Evolutionary conservation across 768 basidiomycete genomes (phyloP), one percentile per base, ranked within the genome.

Genomic region (Tricholomella constricta): DNA sequence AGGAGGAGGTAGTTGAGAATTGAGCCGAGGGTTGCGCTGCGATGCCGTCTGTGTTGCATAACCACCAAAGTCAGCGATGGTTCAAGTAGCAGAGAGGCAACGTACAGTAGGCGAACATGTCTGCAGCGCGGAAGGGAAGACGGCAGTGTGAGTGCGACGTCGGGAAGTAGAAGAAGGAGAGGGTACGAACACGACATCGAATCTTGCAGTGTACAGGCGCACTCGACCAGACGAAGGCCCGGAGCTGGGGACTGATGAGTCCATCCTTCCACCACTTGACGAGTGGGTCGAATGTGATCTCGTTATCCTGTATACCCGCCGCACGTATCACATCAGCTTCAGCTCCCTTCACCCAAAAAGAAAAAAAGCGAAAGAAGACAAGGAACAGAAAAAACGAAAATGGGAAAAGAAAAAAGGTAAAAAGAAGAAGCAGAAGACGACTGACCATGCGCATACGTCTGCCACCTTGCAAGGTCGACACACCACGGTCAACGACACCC

Each of bases 381-480:
- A n/a, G n/a, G n/a, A n/a, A n/a, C n/a, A n/a, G n/a, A n/a, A n/a
- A n/a, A n/a, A n/a, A n/a, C n/a, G n/a, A n/a, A n/a, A n/a, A n/a
- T n/a, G n/a, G n/a, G n/a, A n/a, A n/a, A n/a, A n/a, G n/a, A n/a
- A 6, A 19, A 46, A 6, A 29, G 35, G 34, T 5, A 37, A 31
- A 35, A 19, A 44, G 3, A 45, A 17, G 34, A 35, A 19, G 46
- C 22, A 23, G 22, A 44, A n/a, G n/a, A n/a, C n/a, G n/a, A 65
- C 69, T 44, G 43, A 77, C 78, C 80, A 70, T 79, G 80, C 3
- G 79, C 78, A 52, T 79, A 79, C 57, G 94, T 96, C 59, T 94
- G 91, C 94, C 94, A 95, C 8, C 94, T 71, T 40, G 91, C 91
- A 17, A 96, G 69, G 67, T 96, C 94, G n/a, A 67, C 95, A 93